Evolutionary conservation across 2,329 filamentous ascomycete species (phyloP), one percentile per base, ranked within the genome.

Genomic region (Penicillium sclerotiorum): DNA sequence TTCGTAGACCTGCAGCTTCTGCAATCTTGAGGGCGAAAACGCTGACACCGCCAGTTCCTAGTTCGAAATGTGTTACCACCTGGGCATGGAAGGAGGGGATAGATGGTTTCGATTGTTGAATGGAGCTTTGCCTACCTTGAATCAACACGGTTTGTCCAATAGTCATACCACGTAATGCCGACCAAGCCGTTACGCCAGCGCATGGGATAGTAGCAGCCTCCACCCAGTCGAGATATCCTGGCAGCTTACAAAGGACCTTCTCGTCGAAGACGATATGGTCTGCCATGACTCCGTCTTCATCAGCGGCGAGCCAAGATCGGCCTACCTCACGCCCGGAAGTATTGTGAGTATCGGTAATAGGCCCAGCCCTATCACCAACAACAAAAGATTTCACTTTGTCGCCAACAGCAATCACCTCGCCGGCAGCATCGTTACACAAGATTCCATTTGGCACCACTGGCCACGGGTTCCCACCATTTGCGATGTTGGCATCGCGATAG

Each of bases 161-260:
- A 0, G 53, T 57, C 9, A 68, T 56, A 1, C 66, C 73, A 52
- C 72, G 74, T n/a, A 77, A 52, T 0, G 74, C 72, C 38, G 67
- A 63, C 73, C 76, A 78, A 1, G 77, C 76, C 0, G 76, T 78
- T 0, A 71, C 64, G 0, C 73, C 76, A 17, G 76, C 75, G 30
- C 74, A 77, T 0, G 74, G 73, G 13, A 79, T 65, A 1, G 68
- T 68, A 7, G 62, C 59, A 2, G 72, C 70, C 2, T 67, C 55
- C 1, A 62, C 49, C 68, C 70, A 77, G 28, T 65, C 56, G 15
- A 77, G 57, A 45, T 76, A 61, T 0, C 45, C 46, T 0, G 74
- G 75, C 0, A 76, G 45, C 38, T 69, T 72, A 20, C 55, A 62
- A 3, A 77, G 38, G 8, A 61, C 55, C 27, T 60, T 53, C 53